Evolutionary conservation across 2,329 filamentous ascomycete species (phyloP), one percentile per base, ranked within the genome.

Genomic region (Alternaria novae-zelandiae): DNA sequence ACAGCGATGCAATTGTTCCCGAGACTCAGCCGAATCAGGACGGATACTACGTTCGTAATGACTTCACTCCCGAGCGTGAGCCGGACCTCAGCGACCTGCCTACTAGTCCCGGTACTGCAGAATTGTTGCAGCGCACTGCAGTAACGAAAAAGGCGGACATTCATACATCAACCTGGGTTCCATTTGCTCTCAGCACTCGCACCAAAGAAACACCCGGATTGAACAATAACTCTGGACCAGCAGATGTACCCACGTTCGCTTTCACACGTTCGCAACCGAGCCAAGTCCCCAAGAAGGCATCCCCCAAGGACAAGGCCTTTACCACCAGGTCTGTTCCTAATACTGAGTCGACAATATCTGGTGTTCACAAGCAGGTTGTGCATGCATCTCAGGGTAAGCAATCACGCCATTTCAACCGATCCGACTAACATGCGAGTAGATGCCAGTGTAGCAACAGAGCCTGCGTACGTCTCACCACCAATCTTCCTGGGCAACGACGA

Each of bases 21-120:
- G 70, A 74, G 32, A 74, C 70, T 8, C 74, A 75, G 43, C 43
- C 60, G 10, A 65, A 62, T n/a, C 21, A 58, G 11, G 36, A 46
- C 13, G 30, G 26, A 15, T 12, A 26, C 15, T 28, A 32, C n/a
- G 6, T 17, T 21, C 25, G 25, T n/a, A 11, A n/a, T 25, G 30
- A 43, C 23, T 55, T 12, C 25, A 17, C 15, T 15, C 15, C 12
- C 13, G 53, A 54, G 3, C 26, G 46, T 23, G 43, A 57, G 20
- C 45, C 54, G 5, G 43, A 62, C 10, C 41, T 20, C 20, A 15
- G 26, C 23, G 50, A 61, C 1, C 7, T 10, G 1, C 25, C 28
- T 17, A 43, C 61, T 12, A 68, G 63, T 49, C 63, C 65, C 4
- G 46, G 50, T 3, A 44, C 47, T 17, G 44, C 21, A 6, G 65